A percentile compares a stretch with the other conserved stretches of the same genome.
Conservation (phyloP, 768 basidiomycete genomes). For the Podaxis sp. region DNA sequence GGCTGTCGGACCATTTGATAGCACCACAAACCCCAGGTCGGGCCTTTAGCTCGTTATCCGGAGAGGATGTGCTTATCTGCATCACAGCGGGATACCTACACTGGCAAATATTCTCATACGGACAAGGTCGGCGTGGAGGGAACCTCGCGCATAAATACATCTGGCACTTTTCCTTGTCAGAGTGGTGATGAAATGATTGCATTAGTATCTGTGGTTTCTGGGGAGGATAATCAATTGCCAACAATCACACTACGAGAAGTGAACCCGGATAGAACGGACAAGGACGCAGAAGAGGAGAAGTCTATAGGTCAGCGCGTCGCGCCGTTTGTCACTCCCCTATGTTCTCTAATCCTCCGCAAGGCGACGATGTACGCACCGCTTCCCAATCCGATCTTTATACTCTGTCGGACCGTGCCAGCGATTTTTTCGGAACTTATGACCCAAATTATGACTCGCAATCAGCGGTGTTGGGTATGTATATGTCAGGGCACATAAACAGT, state of each 20-base stretch:
- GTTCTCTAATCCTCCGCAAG: neutral
- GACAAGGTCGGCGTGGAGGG: constrained; percentile 3
- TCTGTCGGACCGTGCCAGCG: constrained; percentile 13
- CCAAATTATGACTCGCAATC: constrained; percentile 16
- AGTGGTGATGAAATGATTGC: constrained; percentile 14
- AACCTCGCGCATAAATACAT: neutral
- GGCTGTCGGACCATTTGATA: neutral
- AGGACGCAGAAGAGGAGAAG: constrained; percentile 6
- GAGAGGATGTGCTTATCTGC: neutral
- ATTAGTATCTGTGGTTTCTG: constrained; percentile 3
- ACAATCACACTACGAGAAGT: constrained; percentile 4
- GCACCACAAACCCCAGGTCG: neutral
- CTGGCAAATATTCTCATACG: constrained; percentile 7
- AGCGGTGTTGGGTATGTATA: constrained; percentile 10
- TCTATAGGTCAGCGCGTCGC: neutral
- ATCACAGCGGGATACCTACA: neutral
- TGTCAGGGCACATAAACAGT: neutral
- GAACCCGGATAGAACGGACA: neutral
- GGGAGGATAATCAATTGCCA: neutral
- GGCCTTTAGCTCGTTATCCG: neutral
- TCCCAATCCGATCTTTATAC: constrained; percentile 9
- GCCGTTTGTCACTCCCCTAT: too few relatives aligned
- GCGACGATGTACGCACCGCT: neutral
- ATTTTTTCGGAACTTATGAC: constrained; percentile 11
- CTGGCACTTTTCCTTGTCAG: neutral